phyloP scores from a whole-genome alignment of 2,329 filamentous ascomycete species.

The Paecilomyces variotii region DNA sequence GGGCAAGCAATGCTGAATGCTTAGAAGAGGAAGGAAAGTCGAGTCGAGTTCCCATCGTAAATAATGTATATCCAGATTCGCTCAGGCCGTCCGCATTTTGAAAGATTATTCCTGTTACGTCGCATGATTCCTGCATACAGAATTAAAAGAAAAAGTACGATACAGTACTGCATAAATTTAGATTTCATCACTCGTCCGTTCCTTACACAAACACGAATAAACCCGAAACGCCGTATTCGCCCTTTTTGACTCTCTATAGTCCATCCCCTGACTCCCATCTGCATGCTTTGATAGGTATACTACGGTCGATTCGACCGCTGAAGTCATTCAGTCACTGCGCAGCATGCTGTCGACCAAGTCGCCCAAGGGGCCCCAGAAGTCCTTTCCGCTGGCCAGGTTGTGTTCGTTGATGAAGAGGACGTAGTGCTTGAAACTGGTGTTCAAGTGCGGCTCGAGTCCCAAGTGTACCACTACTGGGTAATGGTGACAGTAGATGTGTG shows the following conservation, averaged over 20 bases:
- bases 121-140: neutral
- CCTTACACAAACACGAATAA: neutral
- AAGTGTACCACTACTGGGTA: slow-evolving; percentile 94
- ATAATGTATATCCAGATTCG: too few relatives aligned
- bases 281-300: neutral
- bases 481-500: slow-evolving; percentile 99
- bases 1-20: too few relatives aligned
- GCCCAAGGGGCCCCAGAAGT: slow-evolving; percentile 93
- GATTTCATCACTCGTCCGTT: neutral
- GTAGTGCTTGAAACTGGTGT: slow-evolving; percentile 99
- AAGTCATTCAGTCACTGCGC: slow-evolving; percentile 63
- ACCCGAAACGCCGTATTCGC: neutral
- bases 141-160: neutral
- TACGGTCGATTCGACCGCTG: neutral
- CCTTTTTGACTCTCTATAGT: neutral
- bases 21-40: too few relatives aligned
- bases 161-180: neutral
- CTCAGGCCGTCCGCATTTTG: too few relatives aligned
- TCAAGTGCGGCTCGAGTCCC: slow-evolving; percentile 91
- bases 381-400: slow-evolving; percentile 80
- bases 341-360: slow-evolving; percentile 98
- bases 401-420: slow-evolving; percentile 98
- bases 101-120: too few relatives aligned
- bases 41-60: too few relatives aligned
- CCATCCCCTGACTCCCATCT: neutral